Percentiles rank a stretch among this genome's conserved stretches.
These are phyloP conservation scores for Phlyctochytrium planicorne DNA, from an alignment of 192 early-diverging fungal species.

Conservation along the genomic window DNA sequence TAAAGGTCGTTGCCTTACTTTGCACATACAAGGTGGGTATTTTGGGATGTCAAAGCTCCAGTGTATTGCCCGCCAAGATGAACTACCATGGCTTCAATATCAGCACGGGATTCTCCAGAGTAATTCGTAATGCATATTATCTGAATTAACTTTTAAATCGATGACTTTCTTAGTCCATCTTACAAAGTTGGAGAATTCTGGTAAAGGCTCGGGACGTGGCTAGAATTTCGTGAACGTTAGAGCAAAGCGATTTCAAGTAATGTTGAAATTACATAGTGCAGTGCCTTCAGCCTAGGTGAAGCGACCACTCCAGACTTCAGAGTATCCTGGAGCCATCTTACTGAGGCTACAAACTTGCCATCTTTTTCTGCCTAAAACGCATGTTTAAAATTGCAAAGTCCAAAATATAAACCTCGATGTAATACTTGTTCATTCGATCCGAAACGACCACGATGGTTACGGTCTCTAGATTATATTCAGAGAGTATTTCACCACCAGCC, in stretches of 20 bases:
- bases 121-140: conserved; percentile 72
- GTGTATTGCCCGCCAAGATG: conserved; percentile 67
- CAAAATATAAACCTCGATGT: conserved; percentile 12
- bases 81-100: conserved; percentile 61
- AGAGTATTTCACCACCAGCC: not conserved
- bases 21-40: conserved; percentile 77
- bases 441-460: conserved; percentile 21
- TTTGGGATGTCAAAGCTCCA: conserved; percentile 57
- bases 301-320: conserved; percentile 34
- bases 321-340: conserved; percentile 53
- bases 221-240: conserved; percentile 1
- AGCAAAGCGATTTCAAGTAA: not conserved
- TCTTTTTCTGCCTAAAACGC: conserved; percentile 21
- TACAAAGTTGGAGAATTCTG: conserved; percentile 48
- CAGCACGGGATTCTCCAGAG: conserved; percentile 59
- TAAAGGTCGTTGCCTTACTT: conserved; percentile 32
- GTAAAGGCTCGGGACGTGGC: conserved; percentile 50
- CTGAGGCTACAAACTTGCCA: conserved; percentile 38
- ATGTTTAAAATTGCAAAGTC: not conserved
- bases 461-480: not conserved
- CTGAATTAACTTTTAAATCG: conserved; percentile 26
- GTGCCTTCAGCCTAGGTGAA: conserved; percentile 41
- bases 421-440: conserved; percentile 11
- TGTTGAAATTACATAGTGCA: conserved; percentile 45
- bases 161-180: not conserved